Base-by-base conservation (phyloP, 495 filamentous ascomycete genomes). In the Physcia stellaris region DNA sequence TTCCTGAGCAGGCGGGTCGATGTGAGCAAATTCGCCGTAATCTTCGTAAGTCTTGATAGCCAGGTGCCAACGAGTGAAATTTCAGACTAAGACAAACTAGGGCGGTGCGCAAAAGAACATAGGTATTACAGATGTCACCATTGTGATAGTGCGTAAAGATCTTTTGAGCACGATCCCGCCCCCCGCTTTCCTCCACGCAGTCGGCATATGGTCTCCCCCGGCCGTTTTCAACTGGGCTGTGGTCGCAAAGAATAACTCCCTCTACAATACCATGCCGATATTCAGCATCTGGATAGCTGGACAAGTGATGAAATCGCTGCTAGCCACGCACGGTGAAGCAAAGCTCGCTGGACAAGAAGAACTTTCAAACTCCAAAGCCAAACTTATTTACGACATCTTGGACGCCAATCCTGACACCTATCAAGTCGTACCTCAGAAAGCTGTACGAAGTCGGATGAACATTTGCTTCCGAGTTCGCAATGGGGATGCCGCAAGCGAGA, bases 231-330 rank as follows among this genome's bases (percentile, higher is more conserved):
- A 83, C 55, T 96, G 86, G 57, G 70, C 80, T 32, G 80, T 70
- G 0, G 73, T 83, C 26, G 79, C 83, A 15, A 86, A 86, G 66
- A 86, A 86, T 59, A 86, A 86, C 63, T 84, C 77, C 45, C 66
- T 96, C 37, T 94, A 94, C 63, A 95, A 94, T 63, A 96, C 88
- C 2, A 67, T 96, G 19, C 83, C 82, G 43, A 94, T 96, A 49
- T 94, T 95, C 58, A 73, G 73, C 48, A 79, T 96, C 35, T 95
- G 76, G 68, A 73, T 96, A 39, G 83, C 85, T 16, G 81, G 83
- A 20, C 71, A 83, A 49, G 86, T 96, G 21, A 79, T 95, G 63
- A 67, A 71, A 29, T 67, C 68, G 34, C 63, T 86, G 3, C 62
- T 88, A 18, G 21, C 52, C 6, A 66, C 62, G 0, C 79, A 71